Evolutionary conservation across 2,329 filamentous ascomycete species (phyloP).

Genomic region (Alternaria longipes): DNA sequence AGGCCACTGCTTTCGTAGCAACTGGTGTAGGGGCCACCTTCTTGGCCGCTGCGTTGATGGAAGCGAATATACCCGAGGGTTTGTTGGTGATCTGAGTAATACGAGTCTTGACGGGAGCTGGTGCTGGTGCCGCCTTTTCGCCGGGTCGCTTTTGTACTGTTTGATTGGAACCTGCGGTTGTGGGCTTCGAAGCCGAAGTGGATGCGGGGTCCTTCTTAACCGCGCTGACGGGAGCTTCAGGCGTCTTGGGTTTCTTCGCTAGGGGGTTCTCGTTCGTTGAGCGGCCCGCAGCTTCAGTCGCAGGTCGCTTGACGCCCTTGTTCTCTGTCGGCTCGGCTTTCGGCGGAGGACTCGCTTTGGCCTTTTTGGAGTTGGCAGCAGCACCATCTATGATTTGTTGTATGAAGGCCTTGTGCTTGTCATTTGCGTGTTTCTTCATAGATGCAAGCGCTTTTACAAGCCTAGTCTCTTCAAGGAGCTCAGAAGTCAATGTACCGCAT

Average conservation of each 20-base stretch:
- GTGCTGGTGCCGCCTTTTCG: constrained; percentile 37
- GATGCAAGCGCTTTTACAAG: constrained; percentile 71
- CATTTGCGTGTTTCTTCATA: constrained; percentile 71
- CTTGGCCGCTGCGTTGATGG: constrained; percentile 57
- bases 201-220: constrained; percentile 30
- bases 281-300: constrained; percentile 30
- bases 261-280: constrained; percentile 29
- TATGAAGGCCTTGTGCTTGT: constrained; percentile 69
- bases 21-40: constrained; percentile 46
- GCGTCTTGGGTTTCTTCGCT: constrained; percentile 43
- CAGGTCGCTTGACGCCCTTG: constrained; percentile 45
- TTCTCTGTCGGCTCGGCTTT: constrained; percentile 33
- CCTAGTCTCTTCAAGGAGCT: constrained; percentile 69
- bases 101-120: constrained; percentile 43
- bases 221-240: constrained; percentile 25
- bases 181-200: constrained; percentile 18
- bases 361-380: constrained; percentile 54
- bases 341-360: constrained; percentile 44
- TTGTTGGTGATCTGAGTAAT: constrained; percentile 54
- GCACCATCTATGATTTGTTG: constrained; percentile 62
- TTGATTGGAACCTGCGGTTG: constrained; percentile 17
- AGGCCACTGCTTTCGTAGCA: constrained; percentile 31
- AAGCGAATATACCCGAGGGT: constrained; percentile 57
- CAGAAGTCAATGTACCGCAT: constrained; percentile 69
- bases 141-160: constrained; percentile 39